These are phyloP conservation scores for Pythium aquatile DNA, from an alignment of 352 stramenopile species.

Conservation along the genomic window DNA sequence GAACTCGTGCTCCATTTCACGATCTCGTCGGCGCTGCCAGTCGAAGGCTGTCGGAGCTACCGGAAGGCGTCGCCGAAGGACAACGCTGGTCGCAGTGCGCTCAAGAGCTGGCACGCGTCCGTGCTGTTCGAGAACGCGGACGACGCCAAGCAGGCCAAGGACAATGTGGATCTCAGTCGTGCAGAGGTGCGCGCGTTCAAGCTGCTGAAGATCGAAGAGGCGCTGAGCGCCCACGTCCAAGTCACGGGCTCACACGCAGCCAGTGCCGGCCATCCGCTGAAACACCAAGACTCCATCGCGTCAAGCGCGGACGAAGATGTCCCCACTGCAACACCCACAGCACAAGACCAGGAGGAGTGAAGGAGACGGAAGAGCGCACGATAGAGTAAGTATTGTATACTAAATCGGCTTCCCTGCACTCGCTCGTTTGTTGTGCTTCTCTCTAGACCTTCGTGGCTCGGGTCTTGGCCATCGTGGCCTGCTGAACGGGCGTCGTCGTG, in stretches of 20 bases:
- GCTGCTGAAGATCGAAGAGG: constrained; percentile 72
- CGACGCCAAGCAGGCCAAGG: constrained; percentile 64
- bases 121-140: constrained; percentile 62
- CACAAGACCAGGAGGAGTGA: background rate
- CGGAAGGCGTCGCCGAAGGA: constrained; percentile 40
- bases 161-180: constrained; percentile 68
- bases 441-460: background rate
- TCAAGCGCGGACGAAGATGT: constrained; percentile 8
- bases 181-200: constrained; percentile 80
- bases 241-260: constrained; percentile 42
- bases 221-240: constrained; percentile 57
- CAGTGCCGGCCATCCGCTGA: background rate
- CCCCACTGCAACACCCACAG: background rate
- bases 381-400: constrained; percentile 8
- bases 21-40: constrained; percentile 50
- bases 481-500: background rate
- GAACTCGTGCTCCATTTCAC: constrained; percentile 70
- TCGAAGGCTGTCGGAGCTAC: constrained; percentile 62
- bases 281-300: constrained; percentile 33
- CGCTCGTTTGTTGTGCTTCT: background rate
- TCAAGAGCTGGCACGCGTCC: constrained; percentile 60
- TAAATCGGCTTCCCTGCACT: background rate
- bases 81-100: constrained; percentile 11
- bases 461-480: background rate
- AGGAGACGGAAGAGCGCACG: background rate